These are phyloP conservation scores for Basipetospora sp. DNA, from an alignment of 2,329 filamentous ascomycete genomes.

Conservation along the genomic window DNA sequence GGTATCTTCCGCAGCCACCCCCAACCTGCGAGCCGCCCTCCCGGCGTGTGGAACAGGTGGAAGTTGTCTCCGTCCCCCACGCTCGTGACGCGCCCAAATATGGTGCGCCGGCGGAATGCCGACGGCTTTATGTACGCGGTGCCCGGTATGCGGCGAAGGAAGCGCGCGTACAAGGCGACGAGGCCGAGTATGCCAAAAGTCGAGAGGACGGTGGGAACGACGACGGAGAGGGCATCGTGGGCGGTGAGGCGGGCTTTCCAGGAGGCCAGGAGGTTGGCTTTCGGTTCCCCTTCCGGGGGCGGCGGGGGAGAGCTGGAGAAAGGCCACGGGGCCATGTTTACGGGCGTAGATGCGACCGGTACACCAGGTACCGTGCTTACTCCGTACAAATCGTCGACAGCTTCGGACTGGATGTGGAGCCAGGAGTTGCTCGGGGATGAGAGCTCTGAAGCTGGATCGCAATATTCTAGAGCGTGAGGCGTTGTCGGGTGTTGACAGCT, in stretches of 20 bases:
- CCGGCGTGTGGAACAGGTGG: conserved; percentile 83
- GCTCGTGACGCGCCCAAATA: conserved; percentile 78
- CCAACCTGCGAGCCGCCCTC: conserved; percentile 78
- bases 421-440: too few relatives aligned
- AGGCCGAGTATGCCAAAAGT: conserved; percentile 24
- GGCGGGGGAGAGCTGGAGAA: neutral
- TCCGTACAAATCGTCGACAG: too few relatives aligned
- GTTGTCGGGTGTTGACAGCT: too few relatives aligned
- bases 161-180: conserved; percentile 50
- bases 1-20: conserved; percentile 76
- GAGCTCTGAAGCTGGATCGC: too few relatives aligned
- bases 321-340: conserved; percentile 5
- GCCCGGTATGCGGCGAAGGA: conserved; percentile 71
- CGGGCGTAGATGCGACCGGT: too few relatives aligned
- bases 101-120: conserved; percentile 58
- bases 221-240: conserved; percentile 2
- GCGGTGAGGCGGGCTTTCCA: neutral
- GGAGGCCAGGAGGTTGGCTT: neutral
- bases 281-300: neutral
- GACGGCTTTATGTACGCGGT: conserved; percentile 58
- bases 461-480: too few relatives aligned
- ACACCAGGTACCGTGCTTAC: too few relatives aligned
- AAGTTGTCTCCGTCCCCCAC: conserved; percentile 97
- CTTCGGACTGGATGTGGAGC: too few relatives aligned
- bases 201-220: conserved; percentile 19